Evolutionary conservation across 2,329 filamentous ascomycete genomes (phyloP).

Genomic region (Penicillium psychrosexuale): DNA sequence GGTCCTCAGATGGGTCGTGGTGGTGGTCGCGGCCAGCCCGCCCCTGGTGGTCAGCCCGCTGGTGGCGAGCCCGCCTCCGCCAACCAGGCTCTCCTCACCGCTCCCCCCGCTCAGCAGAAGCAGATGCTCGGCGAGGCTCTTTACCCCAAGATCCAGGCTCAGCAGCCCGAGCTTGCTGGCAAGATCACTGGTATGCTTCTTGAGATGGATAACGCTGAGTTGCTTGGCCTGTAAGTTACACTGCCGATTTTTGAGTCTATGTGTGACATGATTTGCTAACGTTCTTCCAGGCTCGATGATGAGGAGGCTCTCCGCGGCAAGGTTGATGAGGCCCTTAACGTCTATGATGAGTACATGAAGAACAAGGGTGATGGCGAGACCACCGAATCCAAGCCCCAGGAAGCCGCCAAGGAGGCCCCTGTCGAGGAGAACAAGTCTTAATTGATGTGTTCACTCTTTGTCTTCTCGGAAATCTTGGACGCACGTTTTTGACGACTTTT

Average conservation of each 20-base stretch:
- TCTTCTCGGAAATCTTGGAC: constrained; percentile 31
- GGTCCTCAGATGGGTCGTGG: constrained; percentile 45
- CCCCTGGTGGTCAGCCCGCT: constrained; percentile 34
- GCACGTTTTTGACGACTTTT: constrained; percentile 38
- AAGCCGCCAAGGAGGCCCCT: constrained; percentile 43
- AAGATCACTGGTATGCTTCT: constrained; percentile 99
- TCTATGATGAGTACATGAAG: constrained; percentile 99
- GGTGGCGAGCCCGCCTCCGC: constrained; percentile 39
- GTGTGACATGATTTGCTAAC: constrained; percentile 16
- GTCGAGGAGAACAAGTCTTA: constrained; percentile 44
- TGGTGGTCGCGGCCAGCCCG: constrained; percentile 43
- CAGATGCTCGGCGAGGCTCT: constrained; percentile 97
- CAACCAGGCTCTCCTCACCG: constrained; percentile 50
- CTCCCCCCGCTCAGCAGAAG: constrained; percentile 79
- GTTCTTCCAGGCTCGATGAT: constrained; percentile 70
- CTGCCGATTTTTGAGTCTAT: neutral
- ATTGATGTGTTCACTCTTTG: constrained; percentile 23
- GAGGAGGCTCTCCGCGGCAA: constrained; percentile 85
- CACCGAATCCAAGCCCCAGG: constrained; percentile 47
- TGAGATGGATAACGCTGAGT: constrained; percentile 96
- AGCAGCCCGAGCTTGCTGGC: constrained; percentile 92
- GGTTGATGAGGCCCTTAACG: constrained; percentile 93
- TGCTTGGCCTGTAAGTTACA: constrained; percentile 84
- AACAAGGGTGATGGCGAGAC: constrained; percentile 57
- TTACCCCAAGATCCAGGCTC: constrained; percentile 95